Percentiles rank a stretch among this genome's conserved stretches.
Conservation (phyloP, 768 basidiomycete genomes). For the Suillus ampliporus region DNA sequence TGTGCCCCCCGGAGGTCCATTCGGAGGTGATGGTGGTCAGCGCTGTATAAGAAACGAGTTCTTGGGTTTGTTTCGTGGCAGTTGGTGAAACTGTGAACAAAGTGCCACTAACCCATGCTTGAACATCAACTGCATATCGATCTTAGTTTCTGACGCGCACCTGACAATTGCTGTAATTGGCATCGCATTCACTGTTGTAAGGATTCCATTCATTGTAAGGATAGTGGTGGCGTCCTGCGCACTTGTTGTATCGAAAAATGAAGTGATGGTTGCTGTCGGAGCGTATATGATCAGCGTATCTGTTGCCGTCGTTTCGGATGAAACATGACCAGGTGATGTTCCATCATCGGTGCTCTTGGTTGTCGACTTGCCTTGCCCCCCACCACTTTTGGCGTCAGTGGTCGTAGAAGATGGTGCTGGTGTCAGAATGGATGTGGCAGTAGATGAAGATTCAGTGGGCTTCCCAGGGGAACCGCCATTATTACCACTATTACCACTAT, state of each 20-base stretch:
- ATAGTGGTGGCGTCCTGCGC: not conserved
- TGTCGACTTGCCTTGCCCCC: not conserved
- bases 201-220: not conserved
- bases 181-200: not conserved
- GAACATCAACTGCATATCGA: constrained; percentile 2
- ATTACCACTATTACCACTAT: too few species aligned
- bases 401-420: not conserved
- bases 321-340: not conserved
- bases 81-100: not conserved
- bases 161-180: constrained; percentile 8
- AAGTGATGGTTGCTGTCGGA: not conserved
- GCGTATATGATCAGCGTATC: not conserved
- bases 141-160: constrained; percentile 12
- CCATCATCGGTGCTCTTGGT: too few species aligned
- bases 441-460: not conserved
- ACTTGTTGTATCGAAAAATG: not conserved
- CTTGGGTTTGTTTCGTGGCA: not conserved
- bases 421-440: not conserved
- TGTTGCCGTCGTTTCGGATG: not conserved
- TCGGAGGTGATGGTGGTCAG: constrained; percentile 3
- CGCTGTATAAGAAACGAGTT: constrained; percentile 5
- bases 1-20: constrained; percentile 5
- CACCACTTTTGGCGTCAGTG: not conserved
- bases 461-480: too few species aligned
- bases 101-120: not conserved